These are phyloP conservation scores for Thelephora terrestris DNA, from an alignment of 1,284 basidiomycete species.

Conservation along the genomic window DNA sequence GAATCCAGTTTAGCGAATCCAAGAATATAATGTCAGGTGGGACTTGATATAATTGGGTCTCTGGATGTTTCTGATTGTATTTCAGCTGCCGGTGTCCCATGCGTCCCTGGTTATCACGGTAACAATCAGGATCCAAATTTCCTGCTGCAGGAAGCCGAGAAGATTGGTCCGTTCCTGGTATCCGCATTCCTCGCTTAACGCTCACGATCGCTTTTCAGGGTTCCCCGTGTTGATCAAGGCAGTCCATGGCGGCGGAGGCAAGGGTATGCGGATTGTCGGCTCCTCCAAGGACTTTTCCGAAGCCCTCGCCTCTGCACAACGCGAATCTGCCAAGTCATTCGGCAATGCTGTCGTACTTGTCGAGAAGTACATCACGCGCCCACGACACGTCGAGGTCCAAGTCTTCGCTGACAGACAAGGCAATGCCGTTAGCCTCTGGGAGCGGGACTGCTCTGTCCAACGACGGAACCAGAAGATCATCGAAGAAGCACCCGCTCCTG, in stretches of 20 bases:
- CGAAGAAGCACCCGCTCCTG: constrained; percentile 91
- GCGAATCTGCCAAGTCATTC: constrained; percentile 82
- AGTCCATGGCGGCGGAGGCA: constrained; percentile 92
- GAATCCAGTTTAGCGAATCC: constrained; percentile 45
- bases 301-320: constrained; percentile 73
- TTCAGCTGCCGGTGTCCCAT: constrained; percentile 79
- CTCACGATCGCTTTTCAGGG: constrained; percentile 26
- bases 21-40: constrained; percentile 85
- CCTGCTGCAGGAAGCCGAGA: constrained; percentile 56
- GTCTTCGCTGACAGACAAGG: constrained; percentile 78
- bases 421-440: constrained; percentile 81
- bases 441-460: constrained; percentile 92
- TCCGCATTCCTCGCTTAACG: not conserved
- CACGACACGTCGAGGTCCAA: constrained; percentile 85
- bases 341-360: constrained; percentile 80
- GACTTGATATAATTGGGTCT: constrained; percentile 11
- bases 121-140: constrained; percentile 58
- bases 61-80: constrained; percentile 3
- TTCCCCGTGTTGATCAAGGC: constrained; percentile 96
- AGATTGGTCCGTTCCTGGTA: constrained; percentile 45
- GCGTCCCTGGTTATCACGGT: constrained; percentile 88
- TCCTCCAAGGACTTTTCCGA: constrained; percentile 59
- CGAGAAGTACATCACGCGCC: constrained; percentile 79
- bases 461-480: constrained; percentile 93
- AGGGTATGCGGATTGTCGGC: constrained; percentile 90